Percentiles rank a stretch among this genome's conserved stretches.
Conservation (phyloP, 2,329 filamentous ascomycete genomes). For the Colletotrichum cereale region DNA sequence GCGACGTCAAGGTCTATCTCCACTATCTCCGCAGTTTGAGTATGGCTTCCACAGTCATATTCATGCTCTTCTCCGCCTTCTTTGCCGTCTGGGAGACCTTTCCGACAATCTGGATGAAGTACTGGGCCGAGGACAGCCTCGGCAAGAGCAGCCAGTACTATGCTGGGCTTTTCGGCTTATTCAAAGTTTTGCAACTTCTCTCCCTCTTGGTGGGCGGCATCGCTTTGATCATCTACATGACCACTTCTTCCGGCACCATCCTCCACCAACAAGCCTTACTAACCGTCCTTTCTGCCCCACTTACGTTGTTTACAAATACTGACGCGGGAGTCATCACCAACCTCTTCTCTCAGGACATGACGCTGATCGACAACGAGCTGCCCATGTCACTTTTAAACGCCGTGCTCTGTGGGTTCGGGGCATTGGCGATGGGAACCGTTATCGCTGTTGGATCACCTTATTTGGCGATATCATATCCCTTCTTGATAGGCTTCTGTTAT, state of each 20-base stretch:
- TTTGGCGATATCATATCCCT: conserved; percentile 60
- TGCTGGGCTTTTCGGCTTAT: conserved; percentile 43
- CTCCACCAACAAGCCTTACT: conserved; percentile 44
- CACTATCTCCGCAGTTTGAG: conserved; percentile 42
- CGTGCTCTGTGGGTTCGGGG: conserved; percentile 34
- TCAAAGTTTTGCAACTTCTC: conserved; percentile 34
- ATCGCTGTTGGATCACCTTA: conserved; percentile 55
- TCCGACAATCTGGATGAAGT: conserved; percentile 50
- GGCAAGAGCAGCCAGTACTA: conserved; percentile 39
- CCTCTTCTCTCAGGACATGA: conserved; percentile 55
- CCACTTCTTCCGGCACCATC: conserved; percentile 40
- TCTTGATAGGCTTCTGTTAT: conserved; percentile 57
- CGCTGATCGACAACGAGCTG: conserved; percentile 51
- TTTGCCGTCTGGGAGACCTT: conserved; percentile 42
- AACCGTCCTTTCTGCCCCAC: conserved; percentile 47
- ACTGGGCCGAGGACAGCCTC: conserved; percentile 45
- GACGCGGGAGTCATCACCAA: conserved; percentile 54
- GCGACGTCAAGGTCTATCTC: conserved; percentile 43
- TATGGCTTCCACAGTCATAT: background rate
- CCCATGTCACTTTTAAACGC: conserved; percentile 47
- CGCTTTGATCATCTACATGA: conserved; percentile 43
- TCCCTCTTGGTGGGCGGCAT: conserved; percentile 39
- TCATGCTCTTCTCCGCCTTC: background rate
- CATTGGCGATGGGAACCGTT: conserved; percentile 56
- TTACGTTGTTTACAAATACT: conserved; percentile 53